phyloP scores from a whole-genome alignment of 805 yeast genomes.

The Metschnikowia sp. region DNA sequence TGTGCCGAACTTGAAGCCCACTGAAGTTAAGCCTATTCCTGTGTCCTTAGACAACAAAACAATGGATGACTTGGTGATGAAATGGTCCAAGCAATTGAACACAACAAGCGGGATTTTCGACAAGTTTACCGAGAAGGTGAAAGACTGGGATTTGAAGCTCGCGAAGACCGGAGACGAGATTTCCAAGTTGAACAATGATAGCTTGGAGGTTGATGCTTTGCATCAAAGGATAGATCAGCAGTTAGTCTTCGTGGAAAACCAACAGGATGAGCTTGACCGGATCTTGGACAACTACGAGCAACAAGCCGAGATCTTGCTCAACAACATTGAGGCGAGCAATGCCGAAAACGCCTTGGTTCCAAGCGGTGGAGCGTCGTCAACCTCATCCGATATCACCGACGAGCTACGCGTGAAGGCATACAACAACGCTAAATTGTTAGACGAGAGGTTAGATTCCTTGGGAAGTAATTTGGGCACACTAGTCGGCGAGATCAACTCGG shows the following conservation, averaged over 20 bases:
- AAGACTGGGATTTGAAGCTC: conserved; percentile 81
- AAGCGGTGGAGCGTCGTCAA: conserved; percentile 3
- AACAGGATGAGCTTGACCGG: conserved; percentile 86
- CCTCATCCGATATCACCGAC: conserved; percentile 56
- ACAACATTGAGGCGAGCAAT: conserved; percentile 31
- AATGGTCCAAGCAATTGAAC: conserved; percentile 87
- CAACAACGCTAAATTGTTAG: conserved; percentile 78
- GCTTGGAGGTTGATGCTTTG: conserved; percentile 77
- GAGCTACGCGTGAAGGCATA: conserved; percentile 89
- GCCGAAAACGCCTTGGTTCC: conserved; percentile 10
- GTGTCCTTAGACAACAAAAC: conserved; percentile 86
- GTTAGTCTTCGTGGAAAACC: conserved; percentile 78
- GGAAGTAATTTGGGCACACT: conserved; percentile 74
- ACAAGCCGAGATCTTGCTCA: conserved; percentile 55
- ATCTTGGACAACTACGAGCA: conserved; percentile 79
- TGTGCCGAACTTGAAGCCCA: conserved; percentile 40
- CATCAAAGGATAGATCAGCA: conserved; percentile 87
- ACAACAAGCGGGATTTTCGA: conserved; percentile 72
- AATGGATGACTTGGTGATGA: conserved; percentile 84
- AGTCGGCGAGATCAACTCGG: conserved; percentile 78
- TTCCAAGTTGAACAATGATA: conserved; percentile 69
- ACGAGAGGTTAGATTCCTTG: conserved; percentile 72
- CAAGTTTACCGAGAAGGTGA: conserved; percentile 67
- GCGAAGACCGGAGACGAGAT: conserved; percentile 86
- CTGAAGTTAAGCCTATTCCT: conserved; percentile 61